Evolutionary conservation across 1,284 basidiomycete species (phyloP), one percentile per base, ranked within the genome.

Genomic region (Ceratobasidium sp.): DNA sequence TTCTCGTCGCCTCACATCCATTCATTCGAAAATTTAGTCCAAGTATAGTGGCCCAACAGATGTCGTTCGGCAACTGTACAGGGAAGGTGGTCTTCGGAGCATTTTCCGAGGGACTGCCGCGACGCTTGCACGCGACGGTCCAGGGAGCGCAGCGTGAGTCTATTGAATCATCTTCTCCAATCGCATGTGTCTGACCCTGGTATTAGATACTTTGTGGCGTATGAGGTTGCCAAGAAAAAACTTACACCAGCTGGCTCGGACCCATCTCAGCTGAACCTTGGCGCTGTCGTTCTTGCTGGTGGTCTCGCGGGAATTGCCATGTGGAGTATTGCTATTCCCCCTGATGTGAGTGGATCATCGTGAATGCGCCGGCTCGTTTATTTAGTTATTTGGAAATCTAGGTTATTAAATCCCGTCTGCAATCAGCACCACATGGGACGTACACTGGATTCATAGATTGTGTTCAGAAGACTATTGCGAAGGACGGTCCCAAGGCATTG

Each of bases 381-480:
- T n/a, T 46, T 10, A 41, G 48, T 74, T 18, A 71, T 27, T 30
- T 52, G 55, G 70, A 16, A 78, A 44, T 16, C 60, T 80, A 97
- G 95, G 95, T 96, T 41, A 87, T 99, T 83, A 99, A 99, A 89
- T 98, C 96, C 54, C 90, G 98, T 78, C 88, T 99, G 69, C 98
- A 99, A 86, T 96, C 95, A n/a, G 97, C 98, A 38, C 96, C 97
- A 30, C 92, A 93, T 4, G 98, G 98, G 35, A 98, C 96, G 16
- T 99, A 99, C 87, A 92, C 91, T 65, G 96, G 98, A 54, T 91
- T 99, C 83, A 82, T 98, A 79, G 98, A 99, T 85, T 99, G 98
- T 83, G 91, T 94, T 44, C 88, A 92, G 74, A 96, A 98, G 87
- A 96, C 96, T 4, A 94, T 99, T 80, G 94, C 95, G n/a, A 89